Percentiles rank a stretch among this genome's conserved stretches.
Conservation (phyloP, 768 basidiomycete genomes). For the Calocybe gangraenosa region DNA sequence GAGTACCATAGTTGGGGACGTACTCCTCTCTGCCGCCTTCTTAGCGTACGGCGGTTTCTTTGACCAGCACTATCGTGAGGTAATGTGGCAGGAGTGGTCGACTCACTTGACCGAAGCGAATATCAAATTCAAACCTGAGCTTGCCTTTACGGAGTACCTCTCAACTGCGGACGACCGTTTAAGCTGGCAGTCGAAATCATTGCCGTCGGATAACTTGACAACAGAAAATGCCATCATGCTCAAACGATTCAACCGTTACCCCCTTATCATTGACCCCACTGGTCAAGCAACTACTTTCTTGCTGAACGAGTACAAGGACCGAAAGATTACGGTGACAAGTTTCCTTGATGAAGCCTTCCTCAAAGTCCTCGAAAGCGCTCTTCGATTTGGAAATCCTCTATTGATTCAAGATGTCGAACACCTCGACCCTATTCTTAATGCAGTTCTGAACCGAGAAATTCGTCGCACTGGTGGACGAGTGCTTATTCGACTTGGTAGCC, state of each 20-base stretch:
- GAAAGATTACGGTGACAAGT: constrained; percentile 97
- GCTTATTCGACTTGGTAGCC: constrained; percentile 91
- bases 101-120: constrained; percentile 84
- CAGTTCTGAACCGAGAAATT: constrained; percentile 95
- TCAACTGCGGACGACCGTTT: constrained; percentile 96
- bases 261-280: constrained; percentile 95
- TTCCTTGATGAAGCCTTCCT: constrained; percentile 99
- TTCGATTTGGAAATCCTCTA: constrained; percentile 96
- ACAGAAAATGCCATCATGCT: constrained; percentile 99
- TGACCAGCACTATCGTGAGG: constrained; percentile 95
- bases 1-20: constrained; percentile 98
- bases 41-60: constrained; percentile 97
- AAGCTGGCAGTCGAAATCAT: constrained; percentile 90
- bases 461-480: constrained; percentile 95
- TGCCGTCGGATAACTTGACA: constrained; percentile 94
- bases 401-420: constrained; percentile 98
- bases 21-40: constrained; percentile 93
- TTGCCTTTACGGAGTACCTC: constrained; percentile 92
- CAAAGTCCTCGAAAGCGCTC: constrained; percentile 96
- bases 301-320: constrained; percentile 89
- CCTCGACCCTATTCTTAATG: constrained; percentile 95
- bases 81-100: constrained; percentile 96
- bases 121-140: constrained; percentile 88
- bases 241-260: constrained; percentile 96
- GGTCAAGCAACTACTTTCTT: constrained; percentile 96